phyloP scores from a whole-genome alignment of 2,329 filamentous ascomycete species.

The Alternaria atra region DNA sequence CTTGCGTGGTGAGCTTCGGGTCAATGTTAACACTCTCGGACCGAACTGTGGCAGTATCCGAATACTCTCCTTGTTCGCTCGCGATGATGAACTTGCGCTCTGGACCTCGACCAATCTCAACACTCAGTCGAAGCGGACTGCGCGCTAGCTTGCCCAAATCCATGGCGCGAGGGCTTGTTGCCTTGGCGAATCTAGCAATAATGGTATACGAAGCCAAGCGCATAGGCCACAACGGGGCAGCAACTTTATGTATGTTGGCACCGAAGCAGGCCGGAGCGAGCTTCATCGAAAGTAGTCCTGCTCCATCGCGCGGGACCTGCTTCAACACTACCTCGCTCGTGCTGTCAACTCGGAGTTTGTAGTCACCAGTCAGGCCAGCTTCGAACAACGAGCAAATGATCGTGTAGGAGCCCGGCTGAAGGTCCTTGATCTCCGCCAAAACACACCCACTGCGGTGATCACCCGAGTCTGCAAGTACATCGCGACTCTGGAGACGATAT shows the following conservation, averaged over 20 bases:
- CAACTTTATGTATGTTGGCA: conserved; percentile 61
- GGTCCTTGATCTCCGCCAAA: conserved; percentile 66
- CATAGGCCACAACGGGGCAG: conserved; percentile 59
- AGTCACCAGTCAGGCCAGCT: conserved; percentile 76
- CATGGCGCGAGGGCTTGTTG: conserved; percentile 37
- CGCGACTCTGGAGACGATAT: conserved; percentile 73
- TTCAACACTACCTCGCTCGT: conserved; percentile 64
- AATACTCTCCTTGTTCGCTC: conserved; percentile 77
- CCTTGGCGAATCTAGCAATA: conserved; percentile 58
- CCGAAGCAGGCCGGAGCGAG: conserved; percentile 64
- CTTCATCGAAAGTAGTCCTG: conserved; percentile 73
- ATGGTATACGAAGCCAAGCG: conserved; percentile 71
- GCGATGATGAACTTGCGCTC: conserved; percentile 70
- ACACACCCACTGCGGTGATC: conserved; percentile 86
- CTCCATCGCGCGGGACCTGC: conserved; percentile 74
- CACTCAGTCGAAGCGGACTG: conserved; percentile 71
- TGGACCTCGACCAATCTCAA: conserved; percentile 77
- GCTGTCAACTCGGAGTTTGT: conserved; percentile 77
- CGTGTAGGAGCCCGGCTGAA: conserved; percentile 81
- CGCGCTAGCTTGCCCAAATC: conserved; percentile 43
- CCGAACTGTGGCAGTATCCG: conserved; percentile 72
- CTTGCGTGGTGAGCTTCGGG: conserved; percentile 63
- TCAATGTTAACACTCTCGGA: conserved; percentile 79
- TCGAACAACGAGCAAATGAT: conserved; percentile 93
- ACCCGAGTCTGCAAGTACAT: conserved; percentile 84